Evolutionary conservation across 2,329 filamentous ascomycete species (phyloP).

Genomic region (Penicillium sp.): DNA sequence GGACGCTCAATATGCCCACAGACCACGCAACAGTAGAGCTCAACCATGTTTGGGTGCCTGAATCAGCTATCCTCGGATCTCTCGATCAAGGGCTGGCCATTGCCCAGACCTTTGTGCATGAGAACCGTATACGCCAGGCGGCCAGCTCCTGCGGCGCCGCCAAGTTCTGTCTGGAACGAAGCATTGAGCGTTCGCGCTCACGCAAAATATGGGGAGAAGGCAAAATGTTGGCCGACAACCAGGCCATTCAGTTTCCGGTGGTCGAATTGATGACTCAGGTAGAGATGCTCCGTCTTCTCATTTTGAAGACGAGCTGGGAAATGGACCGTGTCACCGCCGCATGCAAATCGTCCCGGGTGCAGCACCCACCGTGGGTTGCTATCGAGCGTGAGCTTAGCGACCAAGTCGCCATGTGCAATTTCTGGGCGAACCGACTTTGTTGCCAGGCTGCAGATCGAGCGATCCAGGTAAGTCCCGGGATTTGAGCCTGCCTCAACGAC

Average conservation of each 20-base stretch:
- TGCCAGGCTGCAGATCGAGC: slow-evolving; percentile 61
- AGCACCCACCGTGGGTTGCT: slow-evolving; percentile 45
- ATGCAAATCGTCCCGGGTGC: slow-evolving; percentile 24
- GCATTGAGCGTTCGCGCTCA: slow-evolving; percentile 55
- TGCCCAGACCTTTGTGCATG: slow-evolving; percentile 64
- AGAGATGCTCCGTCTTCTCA: slow-evolving; percentile 61
- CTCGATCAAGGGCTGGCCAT: slow-evolving; percentile 57
- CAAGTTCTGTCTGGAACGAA: slow-evolving; percentile 58
- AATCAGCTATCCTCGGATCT: slow-evolving; percentile 52
- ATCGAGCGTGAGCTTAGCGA: slow-evolving; percentile 60
- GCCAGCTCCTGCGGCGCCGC: slow-evolving; percentile 52
- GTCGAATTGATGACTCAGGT: slow-evolving; percentile 62
- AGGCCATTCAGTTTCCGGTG: slow-evolving; percentile 63
- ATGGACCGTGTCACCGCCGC: slow-evolving; percentile 52
- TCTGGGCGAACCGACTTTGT: slow-evolving; percentile 61
- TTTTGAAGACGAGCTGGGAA: slow-evolving; percentile 59
- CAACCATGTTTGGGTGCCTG: slow-evolving; percentile 57
- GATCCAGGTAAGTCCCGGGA: slow-evolving; percentile 49
- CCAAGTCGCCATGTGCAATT: slow-evolving; percentile 66
- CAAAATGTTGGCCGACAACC: slow-evolving; percentile 45
- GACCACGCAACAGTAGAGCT: slow-evolving; percentile 62
- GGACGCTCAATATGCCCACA: slow-evolving; percentile 66
- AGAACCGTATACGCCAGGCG: slow-evolving; percentile 65
- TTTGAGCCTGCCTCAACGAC: neutral
- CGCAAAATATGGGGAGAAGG: slow-evolving; percentile 40